These are phyloP conservation scores for Fusarium heterosporum DNA, from an alignment of 2,329 filamentous ascomycete species.

Conservation along the genomic window DNA sequence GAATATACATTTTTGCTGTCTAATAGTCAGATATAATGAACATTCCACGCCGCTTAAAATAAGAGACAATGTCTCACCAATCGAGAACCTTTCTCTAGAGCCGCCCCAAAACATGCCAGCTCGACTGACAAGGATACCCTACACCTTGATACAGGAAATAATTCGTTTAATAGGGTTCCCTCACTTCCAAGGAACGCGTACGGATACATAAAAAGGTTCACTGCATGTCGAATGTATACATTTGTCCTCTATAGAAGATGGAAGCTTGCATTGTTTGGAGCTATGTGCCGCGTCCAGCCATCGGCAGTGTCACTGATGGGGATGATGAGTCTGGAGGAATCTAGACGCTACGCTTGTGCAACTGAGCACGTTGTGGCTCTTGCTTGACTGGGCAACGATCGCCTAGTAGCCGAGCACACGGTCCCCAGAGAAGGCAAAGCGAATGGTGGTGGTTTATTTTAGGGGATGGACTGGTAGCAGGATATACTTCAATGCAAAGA, in stretches of 20 bases:
- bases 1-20: not conserved
- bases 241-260: conserved; percentile 2
- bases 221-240: not conserved
- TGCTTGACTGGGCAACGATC: conserved; percentile 34
- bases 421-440: conserved; percentile 15
- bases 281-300: conserved; percentile 30
- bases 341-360: conserved; percentile 39
- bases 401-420: conserved; percentile 20
- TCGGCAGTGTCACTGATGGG: conserved; percentile 27
- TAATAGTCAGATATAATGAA: not conserved
- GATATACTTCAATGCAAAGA: conserved; percentile 1
- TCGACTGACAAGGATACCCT: conserved; percentile 19
- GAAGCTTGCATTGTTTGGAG: conserved; percentile 30
- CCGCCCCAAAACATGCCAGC: not conserved
- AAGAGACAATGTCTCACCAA: not conserved
- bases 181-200: not conserved
- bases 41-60: not conserved
- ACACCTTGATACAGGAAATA: not conserved
- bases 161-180: not conserved
- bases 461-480: conserved; percentile 2
- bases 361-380: conserved; percentile 33
- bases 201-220: not conserved
- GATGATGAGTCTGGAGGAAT: conserved; percentile 26
- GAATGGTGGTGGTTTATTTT: conserved; percentile 17
- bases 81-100: not conserved